Evolutionary conservation across 306 rosid genomes (phyloP).

Genomic region (Cicer arietinum): DNA sequence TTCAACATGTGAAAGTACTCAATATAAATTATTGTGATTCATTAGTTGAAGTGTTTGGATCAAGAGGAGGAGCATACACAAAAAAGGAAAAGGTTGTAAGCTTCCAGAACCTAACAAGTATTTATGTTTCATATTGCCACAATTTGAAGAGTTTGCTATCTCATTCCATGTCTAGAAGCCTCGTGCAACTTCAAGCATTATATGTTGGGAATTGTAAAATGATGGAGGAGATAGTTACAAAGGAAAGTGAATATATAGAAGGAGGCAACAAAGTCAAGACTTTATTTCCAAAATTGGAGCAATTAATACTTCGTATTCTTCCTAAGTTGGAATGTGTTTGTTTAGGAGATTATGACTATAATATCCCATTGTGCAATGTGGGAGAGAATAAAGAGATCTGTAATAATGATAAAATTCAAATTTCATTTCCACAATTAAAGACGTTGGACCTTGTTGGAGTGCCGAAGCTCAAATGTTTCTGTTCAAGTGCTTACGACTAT

Average conservation of each 20-base stretch:
- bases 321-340: constrained; percentile 15
- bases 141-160: constrained; percentile 29
- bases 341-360: constrained; percentile 16
- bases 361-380: constrained; percentile 2
- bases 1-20: background rate
- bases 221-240: constrained; percentile 36
- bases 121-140: accelerated
- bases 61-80: background rate
- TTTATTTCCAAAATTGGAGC: constrained; percentile 6
- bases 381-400: background rate
- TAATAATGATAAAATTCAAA: background rate
- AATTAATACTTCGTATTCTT: accelerated
- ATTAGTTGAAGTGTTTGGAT: background rate
- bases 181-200: background rate
- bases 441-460: accelerated
- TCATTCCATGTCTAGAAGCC: constrained; percentile 26
- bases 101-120: background rate
- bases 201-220: accelerated
- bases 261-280: constrained; percentile 13
- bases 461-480: constrained; percentile 20
- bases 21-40: background rate
- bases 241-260: background rate
- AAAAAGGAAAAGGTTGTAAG: background rate
- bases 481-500: constrained; percentile 13
- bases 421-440: constrained; percentile 20